Evolutionary conservation across 208 protist species (phyloP).

Genomic region (Naegleria fowleri): DNA sequence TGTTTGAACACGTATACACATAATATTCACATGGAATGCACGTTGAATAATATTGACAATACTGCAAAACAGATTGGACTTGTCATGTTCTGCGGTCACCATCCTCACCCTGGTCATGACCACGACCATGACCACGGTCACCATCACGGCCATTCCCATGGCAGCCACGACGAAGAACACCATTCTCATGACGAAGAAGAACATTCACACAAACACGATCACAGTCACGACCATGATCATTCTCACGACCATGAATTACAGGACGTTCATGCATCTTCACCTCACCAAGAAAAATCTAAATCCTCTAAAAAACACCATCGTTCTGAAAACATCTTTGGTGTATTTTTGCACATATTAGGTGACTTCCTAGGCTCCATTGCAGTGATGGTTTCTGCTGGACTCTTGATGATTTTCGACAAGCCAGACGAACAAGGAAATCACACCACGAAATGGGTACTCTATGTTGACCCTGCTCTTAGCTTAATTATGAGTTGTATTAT

Average conservation of each 20-base stretch:
- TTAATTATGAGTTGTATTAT: constrained; percentile 51
- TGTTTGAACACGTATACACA: background rate
- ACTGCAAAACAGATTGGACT: constrained; percentile 2
- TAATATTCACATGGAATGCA: background rate
- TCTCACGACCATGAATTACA: constrained; percentile 31
- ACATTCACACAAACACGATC: constrained; percentile 34
- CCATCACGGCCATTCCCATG: constrained; percentile 44
- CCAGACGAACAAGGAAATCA: background rate
- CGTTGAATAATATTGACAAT: background rate
- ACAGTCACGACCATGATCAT: constrained; percentile 41
- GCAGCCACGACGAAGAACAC: constrained; percentile 37
- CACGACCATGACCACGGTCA: constrained; percentile 21
- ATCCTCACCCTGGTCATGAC: background rate
- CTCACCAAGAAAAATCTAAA: background rate
- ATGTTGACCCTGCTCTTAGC: constrained; percentile 51
- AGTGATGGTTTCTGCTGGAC: constrained; percentile 47
- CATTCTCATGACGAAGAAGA: constrained; percentile 28
- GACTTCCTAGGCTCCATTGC: constrained; percentile 54
- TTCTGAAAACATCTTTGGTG: constrained; percentile 48
- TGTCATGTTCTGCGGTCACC: constrained; percentile 5
- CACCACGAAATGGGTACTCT: constrained; percentile 30
- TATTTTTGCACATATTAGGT: constrained; percentile 59
- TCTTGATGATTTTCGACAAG: constrained; percentile 37
- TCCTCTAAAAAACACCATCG: background rate
- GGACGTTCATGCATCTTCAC: constrained; percentile 26